Base-by-base conservation (phyloP, 2,329 filamentous ascomycete genomes). In the Laburnicola sp. region DNA sequence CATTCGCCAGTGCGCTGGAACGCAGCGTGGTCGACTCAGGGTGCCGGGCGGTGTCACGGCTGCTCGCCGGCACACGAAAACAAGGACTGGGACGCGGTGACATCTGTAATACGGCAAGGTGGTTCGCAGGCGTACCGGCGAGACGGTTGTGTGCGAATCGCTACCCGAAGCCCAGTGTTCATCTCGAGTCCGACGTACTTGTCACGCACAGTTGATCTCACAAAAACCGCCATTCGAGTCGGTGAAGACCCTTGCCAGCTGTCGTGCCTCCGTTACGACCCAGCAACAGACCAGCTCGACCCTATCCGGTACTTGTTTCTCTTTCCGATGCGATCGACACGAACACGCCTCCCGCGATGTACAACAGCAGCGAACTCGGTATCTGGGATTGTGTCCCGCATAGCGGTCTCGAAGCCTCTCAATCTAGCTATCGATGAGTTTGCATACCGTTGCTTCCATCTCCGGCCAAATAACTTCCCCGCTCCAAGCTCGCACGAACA, bases 21-120 rank as follows among this genome's bases (percentile, higher is more conserved):
- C 11, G 43, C 16, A 40, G 25, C 22, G 26, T 32, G 45, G 27
- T 45, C 48, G 35, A 28, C 25, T 38, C 21, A 57, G 50, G 49
- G 11, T 39, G 36, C 25, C 39, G 50, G 52, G 48, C 51, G 43
- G 45, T 48, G 42, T 39, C 46, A 51, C 48, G 43, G 46, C 56
- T 56, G n/a, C 34, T 49, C 43, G 51, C 48, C 41, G 45, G 47
- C 34, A 52, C 45, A 69, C 66, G 66, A 69, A 59, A 65, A 66
- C 48, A 48, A 64, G 48, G 45, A 57, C 40, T 57, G 50, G 52
- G 53, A 57, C 39, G 57, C 52, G 54, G 62, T 66, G 52, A 57
- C 62, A 64, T 64, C 54, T 39, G 63, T 68, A 49, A 51, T 57
- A 67, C 66, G 48, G 48, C 47, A 49, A 55, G 50, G 53, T 48